Conservation (phyloP, 1,139 yeast genomes). For the Tardiomyces depauwii region DNA sequence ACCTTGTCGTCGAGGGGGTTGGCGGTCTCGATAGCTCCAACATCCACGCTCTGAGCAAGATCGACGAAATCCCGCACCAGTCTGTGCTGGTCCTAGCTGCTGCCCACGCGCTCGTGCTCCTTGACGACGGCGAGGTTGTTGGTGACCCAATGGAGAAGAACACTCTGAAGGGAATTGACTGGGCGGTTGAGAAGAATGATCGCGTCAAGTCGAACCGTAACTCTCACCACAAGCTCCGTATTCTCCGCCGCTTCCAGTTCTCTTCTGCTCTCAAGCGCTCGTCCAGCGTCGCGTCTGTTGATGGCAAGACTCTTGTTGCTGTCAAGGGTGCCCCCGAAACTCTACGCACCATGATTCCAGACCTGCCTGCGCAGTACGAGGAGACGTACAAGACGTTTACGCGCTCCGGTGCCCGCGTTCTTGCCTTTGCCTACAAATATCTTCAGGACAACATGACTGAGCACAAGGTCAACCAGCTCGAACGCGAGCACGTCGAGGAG, state of each 20-base stretch:
- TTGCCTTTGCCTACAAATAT: constrained; percentile 81
- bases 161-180: constrained; percentile 76
- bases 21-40: constrained; percentile 54
- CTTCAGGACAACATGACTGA: constrained; percentile 38
- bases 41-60: constrained; percentile 45
- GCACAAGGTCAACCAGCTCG: constrained; percentile 41
- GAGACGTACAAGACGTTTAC: constrained; percentile 83
- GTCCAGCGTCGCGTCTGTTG: constrained; percentile 66
- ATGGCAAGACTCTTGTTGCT: constrained; percentile 55
- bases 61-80: constrained; percentile 50
- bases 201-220: constrained; percentile 14
- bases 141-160: constrained; percentile 99
- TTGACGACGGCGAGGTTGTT: constrained; percentile 94
- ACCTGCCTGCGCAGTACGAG: constrained; percentile 73
- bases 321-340: constrained; percentile 99
- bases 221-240: constrained; percentile 40
- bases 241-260: constrained; percentile 91
- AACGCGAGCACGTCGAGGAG: constrained; percentile 68
- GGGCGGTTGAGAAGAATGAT: constrained; percentile 75
- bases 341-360: constrained; percentile 59
- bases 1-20: constrained; percentile 88
- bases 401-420: constrained; percentile 91
- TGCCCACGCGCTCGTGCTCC: constrained; percentile 87
- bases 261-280: constrained; percentile 94
- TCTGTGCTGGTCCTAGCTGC: constrained; percentile 78